Percentiles rank a stretch among this genome's conserved stretches.
These are phyloP conservation scores for Tetradesmus lagerheimii DNA, from an alignment of 139 green algal species.

Conservation along the genomic window DNA sequence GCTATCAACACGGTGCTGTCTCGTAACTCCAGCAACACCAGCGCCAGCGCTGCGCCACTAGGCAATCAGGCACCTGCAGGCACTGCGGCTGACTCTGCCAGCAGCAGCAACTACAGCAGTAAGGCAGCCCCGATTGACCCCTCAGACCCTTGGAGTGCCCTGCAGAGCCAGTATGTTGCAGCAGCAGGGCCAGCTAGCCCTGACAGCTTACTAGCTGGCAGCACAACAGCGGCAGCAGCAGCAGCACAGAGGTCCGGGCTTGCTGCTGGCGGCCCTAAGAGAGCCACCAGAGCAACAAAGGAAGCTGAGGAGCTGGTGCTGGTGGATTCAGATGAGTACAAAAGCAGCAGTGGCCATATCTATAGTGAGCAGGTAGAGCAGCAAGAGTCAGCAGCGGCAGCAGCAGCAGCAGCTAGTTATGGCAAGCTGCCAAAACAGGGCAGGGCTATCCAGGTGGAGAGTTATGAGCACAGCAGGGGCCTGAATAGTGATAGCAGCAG, in stretches of 20 bases:
- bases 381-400: neutral
- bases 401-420: neutral
- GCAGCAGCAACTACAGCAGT: neutral
- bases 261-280: neutral
- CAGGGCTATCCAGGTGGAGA: neutral
- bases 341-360: slow-evolving; percentile 7
- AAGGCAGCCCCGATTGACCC: neutral
- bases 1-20: neutral
- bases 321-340: neutral
- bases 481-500: neutral
- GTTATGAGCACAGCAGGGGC: neutral
- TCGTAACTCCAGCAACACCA: slow-evolving; percentile 1
- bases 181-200: slow-evolving; percentile 15
- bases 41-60: neutral
- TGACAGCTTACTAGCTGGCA: neutral
- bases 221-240: neutral
- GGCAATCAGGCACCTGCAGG: neutral
- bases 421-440: neutral
- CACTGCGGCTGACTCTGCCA: too few species aligned
- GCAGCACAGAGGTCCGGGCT: neutral
- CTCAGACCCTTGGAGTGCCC: slow-evolving; percentile 17
- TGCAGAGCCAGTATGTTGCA: slow-evolving; percentile 27
- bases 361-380: neutral
- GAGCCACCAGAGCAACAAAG: neutral
- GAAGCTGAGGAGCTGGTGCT: slow-evolving; percentile 14